These are phyloP conservation scores for Globisporangium recalcitrans DNA, from an alignment of 352 stramenopile genomes.

Conservation along the genomic window DNA sequence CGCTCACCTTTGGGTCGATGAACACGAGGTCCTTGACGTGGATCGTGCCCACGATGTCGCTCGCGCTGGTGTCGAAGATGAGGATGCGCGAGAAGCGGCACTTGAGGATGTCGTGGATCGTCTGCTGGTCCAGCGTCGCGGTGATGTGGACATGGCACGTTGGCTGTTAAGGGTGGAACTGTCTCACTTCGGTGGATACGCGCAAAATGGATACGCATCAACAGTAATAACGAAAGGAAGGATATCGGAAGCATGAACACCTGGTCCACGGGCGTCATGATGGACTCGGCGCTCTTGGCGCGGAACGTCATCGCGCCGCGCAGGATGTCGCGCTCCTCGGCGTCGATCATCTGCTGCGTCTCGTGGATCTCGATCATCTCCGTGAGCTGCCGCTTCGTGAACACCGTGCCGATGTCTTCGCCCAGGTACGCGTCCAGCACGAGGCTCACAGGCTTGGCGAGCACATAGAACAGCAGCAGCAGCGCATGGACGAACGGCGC, in stretches of 20 bases:
- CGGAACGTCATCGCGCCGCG: slow-evolving; percentile 94
- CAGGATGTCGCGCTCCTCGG: slow-evolving; percentile 93
- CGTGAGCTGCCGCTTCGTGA: slow-evolving; percentile 91
- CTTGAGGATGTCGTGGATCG: slow-evolving; percentile 94
- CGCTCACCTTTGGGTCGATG: slow-evolving; percentile 93
- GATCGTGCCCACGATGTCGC: slow-evolving; percentile 96
- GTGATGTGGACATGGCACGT: slow-evolving; percentile 15
- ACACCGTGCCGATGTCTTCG: slow-evolving; percentile 94
- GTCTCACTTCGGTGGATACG: not conserved
- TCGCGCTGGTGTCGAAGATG: slow-evolving; percentile 67
- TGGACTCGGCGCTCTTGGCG: slow-evolving; percentile 84
- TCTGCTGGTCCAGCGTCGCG: slow-evolving; percentile 53
- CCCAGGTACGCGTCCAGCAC: slow-evolving; percentile 91
- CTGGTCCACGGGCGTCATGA: slow-evolving; percentile 93
- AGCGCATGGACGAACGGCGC: slow-evolving; percentile 93
- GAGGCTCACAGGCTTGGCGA: slow-evolving; percentile 92
- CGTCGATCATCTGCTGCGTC: slow-evolving; percentile 89
- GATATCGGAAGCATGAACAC: slow-evolving; percentile 94
- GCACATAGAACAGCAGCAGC: slow-evolving; percentile 90
- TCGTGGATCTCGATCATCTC: slow-evolving; percentile 97
- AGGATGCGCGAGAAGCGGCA: slow-evolving; percentile 95
- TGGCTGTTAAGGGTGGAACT: not conserved
- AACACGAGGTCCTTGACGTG: slow-evolving; percentile 99
- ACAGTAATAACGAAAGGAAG: not conserved
- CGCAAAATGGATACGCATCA: not conserved